Evolutionary conservation across 2,329 filamentous ascomycete genomes (phyloP), one percentile per base, ranked within the genome.

Genomic region (Aureobasidium musti): DNA sequence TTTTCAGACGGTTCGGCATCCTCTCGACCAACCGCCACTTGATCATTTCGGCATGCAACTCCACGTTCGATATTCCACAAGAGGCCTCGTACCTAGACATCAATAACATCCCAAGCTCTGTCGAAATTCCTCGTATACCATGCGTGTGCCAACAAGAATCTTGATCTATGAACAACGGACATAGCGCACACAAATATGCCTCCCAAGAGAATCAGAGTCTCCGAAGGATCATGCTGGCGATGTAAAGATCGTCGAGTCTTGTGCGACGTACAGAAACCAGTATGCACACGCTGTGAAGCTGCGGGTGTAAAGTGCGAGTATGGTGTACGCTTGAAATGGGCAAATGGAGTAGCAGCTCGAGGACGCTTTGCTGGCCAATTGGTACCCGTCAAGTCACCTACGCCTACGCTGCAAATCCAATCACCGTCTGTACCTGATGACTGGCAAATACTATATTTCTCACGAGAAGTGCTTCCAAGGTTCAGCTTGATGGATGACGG

Each of bases 221-320:
- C 41, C 19, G 56, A 60, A 47, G 39, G 56, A 21, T 60, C 56
- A 28, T 60, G 56, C 56, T 47, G 56, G 56, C 39, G 56, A 35
- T 60, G 56, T 19, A 60, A 60, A 19, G 56, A 60, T 19, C 39
- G 56, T 33, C 56, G 56, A n/a, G 56, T 60, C 8, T 19, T 60
- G 5, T 60, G 56, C 56, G 56, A 60, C 14, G 41, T 47, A 19
- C 45, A 47, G 19, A 60, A 45, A 26, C 56, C 56, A 35, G 28
- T 47, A 21, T 60, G 56, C 37, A 47, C 39, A 11, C 39, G 56
- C 5, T 60, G 56, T 17, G 41, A 47, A 7, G 23, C 11, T 23
- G 41, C 56, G 11, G 41, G 41, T 17, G 14, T 10, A 8, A 60
- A 60, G 17, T 60, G 56, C 56, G 56, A 60, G n/a, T 60, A 60